Evolutionary conservation across 1,139 yeast genomes (phyloP).

Genomic region (Kurtzmaniella quercitrusa): DNA sequence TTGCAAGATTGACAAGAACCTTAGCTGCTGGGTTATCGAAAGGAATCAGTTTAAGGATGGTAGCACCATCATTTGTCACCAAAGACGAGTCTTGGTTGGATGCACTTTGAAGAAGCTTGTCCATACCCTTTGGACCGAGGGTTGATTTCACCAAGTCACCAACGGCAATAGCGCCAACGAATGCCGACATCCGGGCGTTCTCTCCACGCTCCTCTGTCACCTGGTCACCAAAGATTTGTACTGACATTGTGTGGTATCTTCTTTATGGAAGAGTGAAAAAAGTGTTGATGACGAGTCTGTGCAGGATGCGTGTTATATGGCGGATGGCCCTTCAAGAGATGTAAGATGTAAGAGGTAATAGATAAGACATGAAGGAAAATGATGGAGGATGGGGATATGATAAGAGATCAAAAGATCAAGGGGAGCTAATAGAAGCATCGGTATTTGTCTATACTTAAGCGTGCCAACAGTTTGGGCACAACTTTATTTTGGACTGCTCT

Average conservation of each 20-base stretch:
- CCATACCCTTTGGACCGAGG: slow-evolving; percentile 98
- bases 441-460: too few relatives aligned
- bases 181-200: slow-evolving; percentile 94
- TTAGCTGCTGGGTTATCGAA: slow-evolving; percentile 98
- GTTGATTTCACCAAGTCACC: slow-evolving; percentile 96
- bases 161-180: slow-evolving; percentile 98
- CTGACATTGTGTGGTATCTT: slow-evolving; percentile 45
- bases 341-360: background rate
- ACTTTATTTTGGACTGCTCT: too few relatives aligned
- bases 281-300: slow-evolving; percentile 1
- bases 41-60: slow-evolving; percentile 90
- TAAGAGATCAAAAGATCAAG: too few relatives aligned
- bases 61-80: slow-evolving; percentile 98
- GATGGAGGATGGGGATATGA: background rate
- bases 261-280: background rate
- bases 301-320: background rate
- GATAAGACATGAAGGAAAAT: background rate
- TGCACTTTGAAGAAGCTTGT: slow-evolving; percentile 85
- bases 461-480: too few relatives aligned
- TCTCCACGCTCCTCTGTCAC: slow-evolving; percentile 97
- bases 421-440: too few relatives aligned
- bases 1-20: slow-evolving; percentile 90
- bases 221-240: slow-evolving; percentile 94
- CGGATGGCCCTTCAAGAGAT: background rate
- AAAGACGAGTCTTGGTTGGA: slow-evolving; percentile 66